Conservation (phyloP, 805 yeast genomes). For the Kazachstania martiniae region DNA sequence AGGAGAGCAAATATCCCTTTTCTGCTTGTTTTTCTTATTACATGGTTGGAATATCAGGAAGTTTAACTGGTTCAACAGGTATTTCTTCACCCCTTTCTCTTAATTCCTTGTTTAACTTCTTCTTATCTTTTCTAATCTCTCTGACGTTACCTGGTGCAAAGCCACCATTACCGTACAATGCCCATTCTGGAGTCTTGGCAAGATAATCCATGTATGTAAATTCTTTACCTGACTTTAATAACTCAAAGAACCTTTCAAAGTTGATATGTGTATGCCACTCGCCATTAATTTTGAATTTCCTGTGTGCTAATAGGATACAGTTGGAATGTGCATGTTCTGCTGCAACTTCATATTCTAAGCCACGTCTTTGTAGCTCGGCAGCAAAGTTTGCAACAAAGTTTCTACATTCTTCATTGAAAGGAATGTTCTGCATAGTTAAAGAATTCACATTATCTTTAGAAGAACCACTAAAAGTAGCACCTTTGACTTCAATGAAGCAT, state of each 20-base stretch:
- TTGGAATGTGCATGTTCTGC: slow-evolving; percentile 96
- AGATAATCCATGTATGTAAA: slow-evolving; percentile 76
- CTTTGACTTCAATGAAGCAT: slow-evolving; percentile 83
- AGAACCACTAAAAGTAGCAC: slow-evolving; percentile 92
- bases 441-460: slow-evolving; percentile 78
- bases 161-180: slow-evolving; percentile 86
- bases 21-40: no score
- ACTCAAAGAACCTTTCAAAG: slow-evolving; percentile 62
- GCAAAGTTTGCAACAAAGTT: slow-evolving; percentile 57
- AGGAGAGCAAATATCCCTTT: no score
- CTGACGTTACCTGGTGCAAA: slow-evolving; percentile 79
- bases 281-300: slow-evolving; percentile 54
- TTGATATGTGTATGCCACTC: slow-evolving; percentile 87
- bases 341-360: slow-evolving; percentile 69
- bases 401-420: slow-evolving; percentile 85
- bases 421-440: slow-evolving; percentile 89
- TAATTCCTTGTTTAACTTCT: slow-evolving; percentile 22
- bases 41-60: no score
- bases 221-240: slow-evolving; percentile 50
- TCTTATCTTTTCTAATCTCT: slow-evolving; percentile 44
- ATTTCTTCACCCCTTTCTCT: neutral
- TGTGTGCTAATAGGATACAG: slow-evolving; percentile 75
- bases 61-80: no score
- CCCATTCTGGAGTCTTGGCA: slow-evolving; percentile 81
- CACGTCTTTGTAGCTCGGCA: slow-evolving; percentile 51